These are phyloP conservation scores for Aspergillus arachidicola DNA, from an alignment of 2,329 filamentous ascomycete species.

Conservation along the genomic window DNA sequence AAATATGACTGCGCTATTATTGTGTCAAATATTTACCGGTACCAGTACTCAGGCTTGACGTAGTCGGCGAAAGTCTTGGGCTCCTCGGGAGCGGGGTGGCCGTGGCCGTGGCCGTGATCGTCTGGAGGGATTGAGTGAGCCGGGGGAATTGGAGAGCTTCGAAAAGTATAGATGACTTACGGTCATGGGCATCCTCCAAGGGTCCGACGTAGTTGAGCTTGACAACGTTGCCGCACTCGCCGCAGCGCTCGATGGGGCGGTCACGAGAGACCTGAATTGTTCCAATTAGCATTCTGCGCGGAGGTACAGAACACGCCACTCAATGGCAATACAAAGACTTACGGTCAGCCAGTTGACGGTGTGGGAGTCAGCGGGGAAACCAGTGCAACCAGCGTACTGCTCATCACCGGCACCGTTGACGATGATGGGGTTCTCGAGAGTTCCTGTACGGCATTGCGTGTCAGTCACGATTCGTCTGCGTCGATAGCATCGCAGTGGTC, in stretches of 20 bases:
- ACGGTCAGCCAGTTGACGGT: conserved; percentile 86
- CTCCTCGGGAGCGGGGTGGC: conserved; percentile 65
- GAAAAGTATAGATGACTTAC: conserved; percentile 31
- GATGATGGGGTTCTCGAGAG: conserved; percentile 83
- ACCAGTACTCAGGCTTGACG: conserved; percentile 93
- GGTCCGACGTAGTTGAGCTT: conserved; percentile 97
- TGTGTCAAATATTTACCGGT: conserved; percentile 49
- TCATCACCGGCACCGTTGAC: conserved; percentile 93
- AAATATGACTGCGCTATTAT: conserved; percentile 19
- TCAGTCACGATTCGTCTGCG: conserved; percentile 1
- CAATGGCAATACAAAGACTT: conserved; percentile 40
- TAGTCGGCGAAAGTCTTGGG: conserved; percentile 97
- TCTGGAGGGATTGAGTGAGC: conserved; percentile 31
- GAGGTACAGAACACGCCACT: conserved; percentile 20
- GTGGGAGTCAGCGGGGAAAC: conserved; percentile 90
- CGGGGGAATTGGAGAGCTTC: neutral
- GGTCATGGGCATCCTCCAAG: conserved; percentile 69
- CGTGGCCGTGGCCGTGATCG: conserved; percentile 43
- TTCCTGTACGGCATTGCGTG: conserved; percentile 58
- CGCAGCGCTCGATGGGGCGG: conserved; percentile 91
- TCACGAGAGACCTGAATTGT: conserved; percentile 72
- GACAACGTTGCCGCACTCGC: conserved; percentile 93
- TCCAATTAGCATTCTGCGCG: neutral
- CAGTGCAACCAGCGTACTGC: conserved; percentile 96
- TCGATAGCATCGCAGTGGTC: neutral